Evolutionary conservation across 441 rosid genomes (phyloP).

Genomic region (Mallotus japonicus): DNA sequence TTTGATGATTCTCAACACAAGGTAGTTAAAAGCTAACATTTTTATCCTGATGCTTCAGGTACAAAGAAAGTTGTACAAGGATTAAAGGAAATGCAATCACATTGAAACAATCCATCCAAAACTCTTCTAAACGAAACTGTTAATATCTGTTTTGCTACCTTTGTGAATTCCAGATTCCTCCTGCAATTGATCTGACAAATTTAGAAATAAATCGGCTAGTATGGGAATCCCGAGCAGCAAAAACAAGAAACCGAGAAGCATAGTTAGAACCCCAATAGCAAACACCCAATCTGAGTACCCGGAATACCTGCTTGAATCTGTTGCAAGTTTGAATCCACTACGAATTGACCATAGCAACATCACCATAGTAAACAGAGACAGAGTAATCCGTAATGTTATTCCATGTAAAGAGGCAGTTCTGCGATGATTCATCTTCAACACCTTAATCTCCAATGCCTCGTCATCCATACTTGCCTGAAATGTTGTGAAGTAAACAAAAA

Average conservation of each 20-base stretch:
- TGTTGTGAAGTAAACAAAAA: too few species aligned
- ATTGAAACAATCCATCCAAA: neutral
- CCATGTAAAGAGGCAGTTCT: neutral
- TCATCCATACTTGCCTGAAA: slow-evolving; percentile 18
- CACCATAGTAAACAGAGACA: slow-evolving; percentile 21
- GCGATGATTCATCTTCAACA: slow-evolving; percentile 20
- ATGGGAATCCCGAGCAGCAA: slow-evolving; percentile 32
- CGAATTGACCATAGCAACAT: slow-evolving; percentile 32
- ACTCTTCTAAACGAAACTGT: neutral
- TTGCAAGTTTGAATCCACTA: slow-evolving; percentile 28
- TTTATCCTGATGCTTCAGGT: neutral
- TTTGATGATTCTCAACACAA: neutral
- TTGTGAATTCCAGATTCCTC: slow-evolving; percentile 17
- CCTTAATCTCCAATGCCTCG: slow-evolving; percentile 3
- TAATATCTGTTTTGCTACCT: slow-evolving; percentile 16
- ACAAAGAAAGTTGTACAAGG: neutral
- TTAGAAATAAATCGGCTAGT: slow-evolving; percentile 30
- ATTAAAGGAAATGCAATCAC: neutral
- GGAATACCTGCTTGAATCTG: slow-evolving; percentile 25
- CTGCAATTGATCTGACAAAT: slow-evolving; percentile 31
- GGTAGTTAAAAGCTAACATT: neutral
- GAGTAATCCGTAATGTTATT: slow-evolving; percentile 12
- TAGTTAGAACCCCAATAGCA: slow-evolving; percentile 27
- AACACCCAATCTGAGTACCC: slow-evolving; percentile 28
- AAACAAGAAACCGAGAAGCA: slow-evolving; percentile 28